These are phyloP conservation scores for Raddia distichophylla DNA, from an alignment of 176 grass and related monocot species.

Conservation along the genomic window DNA sequence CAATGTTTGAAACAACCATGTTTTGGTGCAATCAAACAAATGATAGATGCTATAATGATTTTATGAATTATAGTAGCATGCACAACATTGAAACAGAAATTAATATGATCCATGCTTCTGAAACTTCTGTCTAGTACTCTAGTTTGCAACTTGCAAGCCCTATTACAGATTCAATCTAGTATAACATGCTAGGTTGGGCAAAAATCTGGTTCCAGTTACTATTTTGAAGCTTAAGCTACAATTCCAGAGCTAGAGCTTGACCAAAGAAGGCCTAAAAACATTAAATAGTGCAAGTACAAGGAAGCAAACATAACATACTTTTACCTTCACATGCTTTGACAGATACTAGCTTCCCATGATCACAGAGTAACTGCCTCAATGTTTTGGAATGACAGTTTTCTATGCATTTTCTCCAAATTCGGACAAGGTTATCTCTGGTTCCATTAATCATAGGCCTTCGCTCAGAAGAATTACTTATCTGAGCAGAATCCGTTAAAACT, in stretches of 20 bases:
- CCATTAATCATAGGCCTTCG: conserved; percentile 39
- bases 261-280: conserved; percentile 2
- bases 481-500: conserved; percentile 50
- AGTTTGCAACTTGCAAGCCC: not conserved
- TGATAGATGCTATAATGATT: not conserved
- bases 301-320: conserved; percentile 12
- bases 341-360: conserved; percentile 76
- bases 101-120: not conserved
- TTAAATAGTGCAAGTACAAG: conserved; percentile 26
- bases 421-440: conserved; percentile 62
- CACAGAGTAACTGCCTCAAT: conserved; percentile 70
- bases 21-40: conserved; percentile 27
- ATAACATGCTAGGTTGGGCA: not conserved
- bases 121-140: not conserved
- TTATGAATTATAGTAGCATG: conserved; percentile 14
- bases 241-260: conserved; percentile 10
- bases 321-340: conserved; percentile 75
- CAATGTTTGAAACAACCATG: conserved; percentile 1
- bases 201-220: not conserved
- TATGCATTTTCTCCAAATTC: conserved; percentile 84
- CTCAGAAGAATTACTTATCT: conserved; percentile 52
- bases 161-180: conserved; percentile 3
- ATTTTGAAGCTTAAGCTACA: conserved; percentile 17
- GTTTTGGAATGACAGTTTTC: conserved; percentile 87
- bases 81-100: not conserved